These are phyloP conservation scores for Diaporthe longicolla DNA, from an alignment of 2,329 filamentous ascomycete species.

Conservation along the genomic window DNA sequence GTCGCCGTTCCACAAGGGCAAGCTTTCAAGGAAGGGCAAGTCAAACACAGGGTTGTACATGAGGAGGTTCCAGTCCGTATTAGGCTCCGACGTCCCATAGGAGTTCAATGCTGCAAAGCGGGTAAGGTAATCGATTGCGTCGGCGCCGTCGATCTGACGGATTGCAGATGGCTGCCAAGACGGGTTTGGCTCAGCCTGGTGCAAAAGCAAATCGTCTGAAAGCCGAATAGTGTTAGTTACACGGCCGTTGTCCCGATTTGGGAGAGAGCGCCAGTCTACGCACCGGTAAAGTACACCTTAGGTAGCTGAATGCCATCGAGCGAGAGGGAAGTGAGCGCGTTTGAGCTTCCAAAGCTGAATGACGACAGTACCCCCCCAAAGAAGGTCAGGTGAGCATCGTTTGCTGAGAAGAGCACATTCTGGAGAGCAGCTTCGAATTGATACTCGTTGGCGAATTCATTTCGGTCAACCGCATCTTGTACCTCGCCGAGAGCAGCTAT, in stretches of 20 bases:
- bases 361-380: conserved; percentile 48
- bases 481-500: conserved; percentile 48
- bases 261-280: background rate
- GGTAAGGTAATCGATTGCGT: conserved; percentile 48
- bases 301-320: conserved; percentile 52
- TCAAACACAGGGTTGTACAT: conserved; percentile 49
- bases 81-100: conserved; percentile 53
- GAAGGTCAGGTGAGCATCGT: conserved; percentile 54
- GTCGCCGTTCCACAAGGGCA: background rate
- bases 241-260: background rate
- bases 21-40: conserved; percentile 10
- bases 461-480: conserved; percentile 51
- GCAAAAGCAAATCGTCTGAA: conserved; percentile 36
- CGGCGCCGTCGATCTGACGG: conserved; percentile 51
- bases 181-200: background rate
- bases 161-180: conserved; percentile 45
- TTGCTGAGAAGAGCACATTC: conserved; percentile 49
- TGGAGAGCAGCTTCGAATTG: conserved; percentile 55
- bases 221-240: background rate
- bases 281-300: conserved; percentile 49
- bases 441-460: conserved; percentile 53
- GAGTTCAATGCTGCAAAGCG: conserved; percentile 52
- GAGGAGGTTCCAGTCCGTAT: conserved; percentile 59
- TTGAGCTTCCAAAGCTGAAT: conserved; percentile 51
- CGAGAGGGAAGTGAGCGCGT: conserved; percentile 50